Evolutionary conservation across 2,329 filamentous ascomycete genomes (phyloP).

Genomic region (Trichoderma sp.): DNA sequence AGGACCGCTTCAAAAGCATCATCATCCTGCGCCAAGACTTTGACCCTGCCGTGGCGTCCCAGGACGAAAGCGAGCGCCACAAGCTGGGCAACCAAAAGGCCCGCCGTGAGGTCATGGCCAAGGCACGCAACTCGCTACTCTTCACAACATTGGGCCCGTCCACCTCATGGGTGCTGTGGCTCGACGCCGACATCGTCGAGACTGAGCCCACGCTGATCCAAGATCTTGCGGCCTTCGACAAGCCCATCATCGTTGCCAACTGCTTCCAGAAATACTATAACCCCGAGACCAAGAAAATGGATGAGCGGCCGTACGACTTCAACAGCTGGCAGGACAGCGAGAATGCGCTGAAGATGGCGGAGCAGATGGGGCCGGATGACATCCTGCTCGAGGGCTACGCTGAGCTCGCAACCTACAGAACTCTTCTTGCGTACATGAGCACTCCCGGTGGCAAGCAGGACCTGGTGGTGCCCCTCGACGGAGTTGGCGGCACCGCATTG

Average conservation of each 20-base stretch:
- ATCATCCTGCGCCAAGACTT: conserved; percentile 96
- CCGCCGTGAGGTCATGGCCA: conserved; percentile 84
- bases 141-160: conserved; percentile 91
- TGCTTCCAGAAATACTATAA: conserved; percentile 88
- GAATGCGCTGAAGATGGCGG: conserved; percentile 70
- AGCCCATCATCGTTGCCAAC: conserved; percentile 90
- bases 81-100: conserved; percentile 87
- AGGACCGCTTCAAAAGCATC: conserved; percentile 84
- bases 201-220: conserved; percentile 82
- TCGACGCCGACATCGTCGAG: conserved; percentile 90
- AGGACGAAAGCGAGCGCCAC: conserved; percentile 85
- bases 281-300: conserved; percentile 62
- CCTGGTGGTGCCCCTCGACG: conserved; percentile 74
- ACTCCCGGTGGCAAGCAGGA: conserved; percentile 55
- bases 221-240: conserved; percentile 82
- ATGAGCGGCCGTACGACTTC: conserved; percentile 87
- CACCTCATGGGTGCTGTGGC: conserved; percentile 95
- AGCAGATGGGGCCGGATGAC: conserved; percentile 83
- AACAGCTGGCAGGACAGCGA: conserved; percentile 96
- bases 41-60: conserved; percentile 74
- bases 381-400: conserved; percentile 90
- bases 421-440: conserved; percentile 83
- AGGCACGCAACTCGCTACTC: conserved; percentile 87
- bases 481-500: conserved; percentile 88
- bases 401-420: conserved; percentile 88